Evolutionary conservation across 2,329 filamentous ascomycete genomes (phyloP).

Genomic region (Aspergillus neoniger): DNA sequence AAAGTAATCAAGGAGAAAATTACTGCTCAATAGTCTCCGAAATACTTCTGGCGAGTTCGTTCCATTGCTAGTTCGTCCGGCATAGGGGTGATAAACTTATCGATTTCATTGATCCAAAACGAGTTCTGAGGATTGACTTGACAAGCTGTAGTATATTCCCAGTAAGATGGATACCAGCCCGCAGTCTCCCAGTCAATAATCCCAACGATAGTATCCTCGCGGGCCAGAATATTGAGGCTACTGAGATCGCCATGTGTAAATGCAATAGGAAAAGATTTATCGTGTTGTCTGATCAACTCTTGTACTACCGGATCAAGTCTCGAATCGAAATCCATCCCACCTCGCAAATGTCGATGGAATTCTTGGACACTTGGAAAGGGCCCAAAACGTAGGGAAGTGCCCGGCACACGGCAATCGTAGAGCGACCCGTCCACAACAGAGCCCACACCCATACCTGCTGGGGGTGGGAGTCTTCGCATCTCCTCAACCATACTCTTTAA

Average conservation of each 20-base stretch:
- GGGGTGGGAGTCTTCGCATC: conserved; percentile 33
- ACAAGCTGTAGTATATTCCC: conserved; percentile 40
- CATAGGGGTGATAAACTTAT: conserved; percentile 43
- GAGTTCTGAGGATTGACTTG: conserved; percentile 45
- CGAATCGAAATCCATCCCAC: conserved; percentile 31
- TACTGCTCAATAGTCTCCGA: conserved; percentile 31
- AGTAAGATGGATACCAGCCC: conserved; percentile 36
- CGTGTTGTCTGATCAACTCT: conserved; percentile 38
- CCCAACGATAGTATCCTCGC: conserved; percentile 45
- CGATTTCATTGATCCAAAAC: conserved; percentile 43
- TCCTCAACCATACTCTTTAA: conserved; percentile 31
- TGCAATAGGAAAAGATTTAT: conserved; percentile 34
- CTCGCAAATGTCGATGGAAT: conserved; percentile 42
- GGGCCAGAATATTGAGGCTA: conserved; percentile 36
- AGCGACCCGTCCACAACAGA: conserved; percentile 37
- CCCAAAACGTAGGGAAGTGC: conserved; percentile 29
- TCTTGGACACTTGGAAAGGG: conserved; percentile 36
- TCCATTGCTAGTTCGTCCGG: conserved; percentile 46
- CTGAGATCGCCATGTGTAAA: conserved; percentile 57
- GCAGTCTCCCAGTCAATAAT: conserved; percentile 36
- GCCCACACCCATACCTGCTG: conserved; percentile 28
- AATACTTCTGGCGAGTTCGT: conserved; percentile 38
- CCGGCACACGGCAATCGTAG: conserved; percentile 35
- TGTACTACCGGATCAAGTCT: conserved; percentile 29
- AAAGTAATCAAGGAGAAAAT: no score